These are phyloP conservation scores for Sporodiniella umbellata DNA, from an alignment of 371 early-diverging fungal species.

Conservation along the genomic window DNA sequence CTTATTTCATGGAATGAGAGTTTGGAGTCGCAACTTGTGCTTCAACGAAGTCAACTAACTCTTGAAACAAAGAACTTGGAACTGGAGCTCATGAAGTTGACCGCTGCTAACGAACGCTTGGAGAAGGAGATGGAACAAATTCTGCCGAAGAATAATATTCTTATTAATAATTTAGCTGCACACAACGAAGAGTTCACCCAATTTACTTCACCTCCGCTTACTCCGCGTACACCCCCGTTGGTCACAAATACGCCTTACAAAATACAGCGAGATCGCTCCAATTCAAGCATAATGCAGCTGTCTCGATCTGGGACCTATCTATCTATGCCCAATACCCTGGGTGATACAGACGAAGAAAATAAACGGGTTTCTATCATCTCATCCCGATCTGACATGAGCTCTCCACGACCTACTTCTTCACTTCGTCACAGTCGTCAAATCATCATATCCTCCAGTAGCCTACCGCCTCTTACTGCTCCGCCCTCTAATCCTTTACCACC, in stretches of 20 bases:
- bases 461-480: conserved; percentile 47
- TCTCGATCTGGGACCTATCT: conserved; percentile 30
- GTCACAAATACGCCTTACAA: conserved; percentile 16
- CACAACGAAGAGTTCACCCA: conserved; percentile 19
- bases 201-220: conserved; percentile 39
- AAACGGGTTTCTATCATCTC: conserved; percentile 25
- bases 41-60: conserved; percentile 33
- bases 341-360: conserved; percentile 17
- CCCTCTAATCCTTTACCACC: conserved; percentile 51
- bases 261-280: conserved; percentile 25
- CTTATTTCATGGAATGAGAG: conserved; percentile 30
- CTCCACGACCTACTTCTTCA: conserved; percentile 13
- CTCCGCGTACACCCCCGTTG: conserved; percentile 27
- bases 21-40: conserved; percentile 36
- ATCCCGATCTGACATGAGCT: conserved; percentile 12
- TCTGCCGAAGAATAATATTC: conserved; percentile 27
- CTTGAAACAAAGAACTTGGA: conserved; percentile 45
- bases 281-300: conserved; percentile 22
- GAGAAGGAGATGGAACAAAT: conserved; percentile 49
- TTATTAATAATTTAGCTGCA: not conserved
- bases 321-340: conserved; percentile 13
- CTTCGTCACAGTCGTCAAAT: conserved; percentile 15
- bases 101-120: conserved; percentile 44
- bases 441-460: not conserved
- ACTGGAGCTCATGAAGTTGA: conserved; percentile 37